Base-by-base conservation (phyloP, 1,284 basidiomycete species). In the Puccinia triticina region DNA sequence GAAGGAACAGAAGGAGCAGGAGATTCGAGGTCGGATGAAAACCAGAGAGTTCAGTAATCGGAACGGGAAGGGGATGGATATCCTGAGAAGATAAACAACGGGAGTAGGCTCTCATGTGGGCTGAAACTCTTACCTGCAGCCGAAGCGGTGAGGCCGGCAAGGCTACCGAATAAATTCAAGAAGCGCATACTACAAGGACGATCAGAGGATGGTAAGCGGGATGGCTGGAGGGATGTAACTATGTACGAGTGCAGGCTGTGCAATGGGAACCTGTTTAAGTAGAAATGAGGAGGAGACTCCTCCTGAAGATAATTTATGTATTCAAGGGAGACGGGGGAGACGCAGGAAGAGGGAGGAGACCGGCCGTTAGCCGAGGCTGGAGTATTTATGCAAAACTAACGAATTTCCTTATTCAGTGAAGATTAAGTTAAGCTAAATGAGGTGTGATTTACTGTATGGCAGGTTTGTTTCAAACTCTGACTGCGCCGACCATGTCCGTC, bases 91-190 rank as follows among this genome's bases (percentile, higher is more conserved):
- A 29, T 64, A 64, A 37, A 14, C 29, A 26, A 26, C 61, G 10
- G 34, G 32, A 37, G 23, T 10, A 14, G 26, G 61, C 64, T 23
- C 37, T 21, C 4, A 66, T 40, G 69, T 72, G 69, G 37, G 37
- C 26, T 29, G 46, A 40, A 34, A 34, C 18, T 53, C 46, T 72
- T 72, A 72, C 69, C 69, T 53, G 69, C 21, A 53, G 46, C 69
- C 48, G 69, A 72, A 23, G 69, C 46, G 46, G 29, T 53, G 26
- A 72, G 69, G 40, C 69, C 69, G 48, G 69, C 69, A 34, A 72
- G 69, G 69, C 23, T 72, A 34, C 50, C 50, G 26, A 48, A 32
- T 10, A 48, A 34, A 34, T 72, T 72, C 69, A 50, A 48, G 69
- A 34, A 72, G 23, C 48, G 43, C 69, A 72, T 72, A 43, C 37